phyloP scores from a whole-genome alignment of 1,139 yeast genomes.

The Yarrowia galli region DNA sequence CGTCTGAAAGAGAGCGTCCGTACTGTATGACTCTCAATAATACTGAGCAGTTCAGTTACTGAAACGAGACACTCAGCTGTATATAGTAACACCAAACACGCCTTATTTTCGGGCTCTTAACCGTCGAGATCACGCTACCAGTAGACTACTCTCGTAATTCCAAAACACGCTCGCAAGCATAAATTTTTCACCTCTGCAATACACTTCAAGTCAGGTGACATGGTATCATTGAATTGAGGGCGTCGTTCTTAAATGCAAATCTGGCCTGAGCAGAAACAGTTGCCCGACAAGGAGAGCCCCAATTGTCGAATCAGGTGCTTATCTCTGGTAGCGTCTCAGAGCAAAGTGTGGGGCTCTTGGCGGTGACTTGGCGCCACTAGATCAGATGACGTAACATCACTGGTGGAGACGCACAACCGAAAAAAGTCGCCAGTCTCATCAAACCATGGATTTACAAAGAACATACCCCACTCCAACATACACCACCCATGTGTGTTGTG shows the following conservation, averaged over 20 bases:
- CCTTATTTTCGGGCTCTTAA: background rate
- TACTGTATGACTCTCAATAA: background rate
- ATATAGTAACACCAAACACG: background rate
- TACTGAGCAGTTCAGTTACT: background rate
- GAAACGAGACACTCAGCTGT: background rate
- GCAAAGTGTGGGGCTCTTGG: background rate
- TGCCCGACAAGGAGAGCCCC: background rate
- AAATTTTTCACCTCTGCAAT: background rate
- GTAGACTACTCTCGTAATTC: background rate
- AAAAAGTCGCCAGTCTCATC: background rate
- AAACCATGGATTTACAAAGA: slow-evolving; percentile 5
- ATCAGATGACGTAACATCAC: slow-evolving; percentile 2
- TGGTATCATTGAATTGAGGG: background rate
- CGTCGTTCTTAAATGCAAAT: background rate
- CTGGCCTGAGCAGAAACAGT: background rate
- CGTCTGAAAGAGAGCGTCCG: background rate
- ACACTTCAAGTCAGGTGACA: background rate
- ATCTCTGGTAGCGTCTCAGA: slow-evolving; percentile 1
- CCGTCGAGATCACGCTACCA: background rate
- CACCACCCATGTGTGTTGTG: background rate
- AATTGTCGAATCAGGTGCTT: slow-evolving; percentile 1
- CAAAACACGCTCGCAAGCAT: background rate
- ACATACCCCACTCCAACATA: slow-evolving; percentile 8
- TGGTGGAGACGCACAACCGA: background rate
- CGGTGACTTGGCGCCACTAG: background rate